Conservation (phyloP, 2,329 filamentous ascomycete species). For the Podosphaera fusca region DNA sequence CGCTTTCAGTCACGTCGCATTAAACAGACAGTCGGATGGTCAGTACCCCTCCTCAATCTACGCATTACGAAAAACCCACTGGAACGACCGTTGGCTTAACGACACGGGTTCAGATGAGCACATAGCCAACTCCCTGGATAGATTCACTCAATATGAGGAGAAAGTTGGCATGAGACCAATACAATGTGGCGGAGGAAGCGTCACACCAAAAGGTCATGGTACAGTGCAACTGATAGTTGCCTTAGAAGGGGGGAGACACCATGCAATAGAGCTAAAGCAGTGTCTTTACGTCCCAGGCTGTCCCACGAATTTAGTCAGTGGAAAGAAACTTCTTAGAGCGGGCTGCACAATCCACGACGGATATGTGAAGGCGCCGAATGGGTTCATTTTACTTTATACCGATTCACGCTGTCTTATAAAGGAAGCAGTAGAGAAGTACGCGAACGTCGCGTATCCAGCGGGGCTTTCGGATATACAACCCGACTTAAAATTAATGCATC, state of each 20-base stretch:
- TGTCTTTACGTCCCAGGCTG: not conserved
- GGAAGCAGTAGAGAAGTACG: not conserved
- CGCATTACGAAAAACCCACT: not conserved
- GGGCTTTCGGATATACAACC: not conserved
- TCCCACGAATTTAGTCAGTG: not conserved
- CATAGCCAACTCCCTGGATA: not conserved
- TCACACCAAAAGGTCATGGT: not conserved
- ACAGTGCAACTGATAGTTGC: not conserved
- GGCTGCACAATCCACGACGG: not conserved
- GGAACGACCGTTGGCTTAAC: not conserved
- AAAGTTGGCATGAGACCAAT: not conserved
- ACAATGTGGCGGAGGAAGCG: not conserved
- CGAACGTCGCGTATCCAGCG: not conserved
- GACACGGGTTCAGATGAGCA: not conserved
- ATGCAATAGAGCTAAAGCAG: not conserved
- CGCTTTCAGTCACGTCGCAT: not conserved
- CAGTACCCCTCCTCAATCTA: not conserved
- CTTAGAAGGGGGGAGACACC: not conserved
- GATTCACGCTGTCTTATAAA: not conserved
- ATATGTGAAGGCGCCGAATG: not conserved
- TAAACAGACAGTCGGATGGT: not conserved
- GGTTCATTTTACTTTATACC: not conserved
- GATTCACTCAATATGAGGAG: not conserved
- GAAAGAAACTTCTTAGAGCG: not conserved
- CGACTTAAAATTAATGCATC: not conserved